Evolutionary conservation across 257 asterid species (phyloP).

Genomic region (Ilex aquifolium): DNA sequence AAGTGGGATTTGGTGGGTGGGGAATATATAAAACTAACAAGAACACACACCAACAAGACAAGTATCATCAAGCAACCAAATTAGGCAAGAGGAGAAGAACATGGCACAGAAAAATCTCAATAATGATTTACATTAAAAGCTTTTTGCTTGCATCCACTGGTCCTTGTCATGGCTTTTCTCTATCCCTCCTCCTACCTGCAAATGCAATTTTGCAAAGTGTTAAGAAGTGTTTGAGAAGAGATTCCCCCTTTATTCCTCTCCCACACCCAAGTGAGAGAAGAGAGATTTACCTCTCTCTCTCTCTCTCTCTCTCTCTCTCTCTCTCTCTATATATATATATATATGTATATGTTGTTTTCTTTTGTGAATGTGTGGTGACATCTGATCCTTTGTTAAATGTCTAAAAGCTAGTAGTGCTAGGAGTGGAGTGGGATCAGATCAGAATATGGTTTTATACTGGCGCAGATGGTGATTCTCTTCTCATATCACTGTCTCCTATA

Average conservation of each 20-base stretch:
- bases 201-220: constrained; percentile 12
- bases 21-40: constrained; percentile 22
- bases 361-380: constrained; percentile 34
- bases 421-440: constrained; percentile 22
- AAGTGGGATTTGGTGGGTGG: constrained; percentile 27
- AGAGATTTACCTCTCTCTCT: not conserved
- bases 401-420: not conserved
- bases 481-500: constrained; percentile 11
- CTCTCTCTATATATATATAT: no score
- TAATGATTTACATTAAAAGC: constrained; percentile 30
- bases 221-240: constrained; percentile 28
- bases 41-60: constrained; percentile 18
- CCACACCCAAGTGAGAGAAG: constrained; percentile 9
- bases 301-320: no score
- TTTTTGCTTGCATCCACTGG: constrained; percentile 22
- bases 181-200: constrained; percentile 23
- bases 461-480: constrained; percentile 33
- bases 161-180: constrained; percentile 18
- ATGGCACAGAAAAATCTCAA: not conserved
- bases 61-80: constrained; percentile 28
- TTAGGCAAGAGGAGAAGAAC: constrained; percentile 15
- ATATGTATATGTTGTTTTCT: not conserved
- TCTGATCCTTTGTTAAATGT: constrained; percentile 27
- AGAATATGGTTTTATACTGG: constrained; percentile 22
- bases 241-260: constrained; percentile 28